Base-by-base conservation (phyloP, 2,329 filamentous ascomycete genomes). In the Fusarium poae region DNA sequence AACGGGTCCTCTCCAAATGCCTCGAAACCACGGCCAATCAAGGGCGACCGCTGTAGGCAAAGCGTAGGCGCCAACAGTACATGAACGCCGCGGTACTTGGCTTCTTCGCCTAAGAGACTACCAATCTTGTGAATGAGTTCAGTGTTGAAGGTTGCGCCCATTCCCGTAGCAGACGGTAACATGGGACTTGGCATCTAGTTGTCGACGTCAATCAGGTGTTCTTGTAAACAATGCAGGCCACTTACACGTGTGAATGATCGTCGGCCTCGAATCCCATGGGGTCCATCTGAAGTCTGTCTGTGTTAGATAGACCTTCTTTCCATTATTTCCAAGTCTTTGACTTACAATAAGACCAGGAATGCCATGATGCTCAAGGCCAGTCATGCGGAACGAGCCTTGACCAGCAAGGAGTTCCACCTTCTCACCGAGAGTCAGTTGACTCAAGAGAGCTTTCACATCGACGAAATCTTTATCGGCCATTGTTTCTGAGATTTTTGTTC, bases 121-220 rank as follows among this genome's bases (percentile, higher is more conserved):
- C 89, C 89, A 18, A 89, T 81, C 57, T 85, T 77, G 32, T 84
- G 78, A 39, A 90, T 81, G n/a, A 91, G 77, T 2, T 86, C 83
- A 3, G 80, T 70, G 68, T 91, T 87, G 82, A 88, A 91, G 11
- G 88, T 89, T 15, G 89, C 87, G 8, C 87, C 89, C 64, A 91
- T 71, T 29, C 62, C 73, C 21, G 74, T 76, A 11, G 74, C 77
- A 11, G 69, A 76, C 0, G 73, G 74, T 4, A 74, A 53, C 65
- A 74, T 62, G 2, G 79, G 6, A 77, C 83, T 27, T 88, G 91
- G 21, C 37, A 59, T 62, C 67, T 71, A 27, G 11, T 6, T 20
- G 18, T 3, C 11, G 29, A 21, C 60, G 48, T 67, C 25, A 67
- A 21, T 18, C 21, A 1, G 3, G 8, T 35, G 5, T 4, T 29